Evolutionary conservation across 306 rosid species (phyloP), one percentile per base, ranked within the genome.

Genomic region (Argentina anserina): DNA sequence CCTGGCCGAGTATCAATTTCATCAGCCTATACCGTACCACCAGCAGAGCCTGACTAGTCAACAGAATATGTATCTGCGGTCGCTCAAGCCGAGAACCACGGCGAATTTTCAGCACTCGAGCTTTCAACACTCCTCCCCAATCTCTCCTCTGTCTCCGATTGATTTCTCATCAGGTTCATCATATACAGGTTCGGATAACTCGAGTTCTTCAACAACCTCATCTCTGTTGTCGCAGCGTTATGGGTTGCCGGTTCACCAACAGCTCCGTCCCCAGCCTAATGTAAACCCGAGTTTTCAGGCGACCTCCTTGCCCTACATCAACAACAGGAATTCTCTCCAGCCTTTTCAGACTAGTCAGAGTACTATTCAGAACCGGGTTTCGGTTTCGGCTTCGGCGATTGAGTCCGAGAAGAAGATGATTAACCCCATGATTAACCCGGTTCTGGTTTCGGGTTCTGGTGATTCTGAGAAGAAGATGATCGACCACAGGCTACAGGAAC

Each of bases 1-100:
- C n/a, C 96, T 88, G 1, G 77, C 92, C 1, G 97, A 94, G 75
- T 87, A 73, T 42, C 97, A 89, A 50, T 72, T 83, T 43, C 83
- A 73, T 2, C 85, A 75, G 31, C 88, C 77, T 77, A 65, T 60
- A 2, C 79, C 84, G 3, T 84, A 29, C 81, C 0, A 29, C 81
- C 0, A 79, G 70, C 62, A 59, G 65, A 59, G 26, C 5, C 63
- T 28, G 36, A 58, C n/a, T 14, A 58, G 5, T 7, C 64, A 59
- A 21, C 69, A 50, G 4, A 80, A 13, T 29, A 78, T 86, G 33
- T 73, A 82, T 6, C 75, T 81, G 3, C 96, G 97, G n/a, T 84
- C 87, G 0, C 93, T 94, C 1, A 91, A 87, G 40, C 88, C 96
- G 29, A 78, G 95, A 46, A 76, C 34, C 1, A 17, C 43, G 9